A percentile compares a stretch with the other conserved stretches of the same genome.
Conservation (phyloP, 768 basidiomycete genomes). For the Rhodotorula toruloides region DNA sequence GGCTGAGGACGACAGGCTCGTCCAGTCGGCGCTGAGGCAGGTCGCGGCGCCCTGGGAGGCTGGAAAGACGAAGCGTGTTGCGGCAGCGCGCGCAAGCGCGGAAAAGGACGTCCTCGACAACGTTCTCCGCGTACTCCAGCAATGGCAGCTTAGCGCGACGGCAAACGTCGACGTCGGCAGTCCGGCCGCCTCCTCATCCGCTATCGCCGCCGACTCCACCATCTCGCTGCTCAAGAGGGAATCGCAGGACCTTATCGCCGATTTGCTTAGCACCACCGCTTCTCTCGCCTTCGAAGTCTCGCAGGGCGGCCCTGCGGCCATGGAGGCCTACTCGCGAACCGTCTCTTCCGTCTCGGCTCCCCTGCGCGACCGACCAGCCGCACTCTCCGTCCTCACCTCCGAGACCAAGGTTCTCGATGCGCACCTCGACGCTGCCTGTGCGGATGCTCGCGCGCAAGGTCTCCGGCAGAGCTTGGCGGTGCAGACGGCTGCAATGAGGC, state of each 20-base stretch:
- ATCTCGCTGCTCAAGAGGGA: constrained; percentile 2
- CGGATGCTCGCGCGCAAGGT: constrained; percentile 16
- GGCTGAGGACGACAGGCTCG: constrained; percentile 52
- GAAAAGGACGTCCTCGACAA: constrained; percentile 12
- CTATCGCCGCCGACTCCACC: constrained; percentile 4
- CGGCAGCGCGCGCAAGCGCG: constrained; percentile 6
- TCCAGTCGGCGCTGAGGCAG: constrained; percentile 7
- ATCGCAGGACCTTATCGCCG: constrained; percentile 8
- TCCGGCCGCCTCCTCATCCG: not conserved
- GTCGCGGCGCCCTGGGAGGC: constrained; percentile 21
- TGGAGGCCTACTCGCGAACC: constrained; percentile 15
- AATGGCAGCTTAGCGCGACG: constrained; percentile 26
- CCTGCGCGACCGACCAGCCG: constrained; percentile 14
- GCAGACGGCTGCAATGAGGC: constrained; percentile 19
- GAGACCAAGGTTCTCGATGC: constrained; percentile 17
- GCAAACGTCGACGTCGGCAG: not conserved
- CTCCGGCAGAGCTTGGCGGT: not conserved
- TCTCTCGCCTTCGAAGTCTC: not conserved
- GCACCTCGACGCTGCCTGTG: not conserved
- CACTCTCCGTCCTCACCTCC: constrained; percentile 16
- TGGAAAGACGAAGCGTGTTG: constrained; percentile 6
- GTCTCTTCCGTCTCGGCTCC: not conserved
- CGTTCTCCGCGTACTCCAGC: constrained; percentile 6
- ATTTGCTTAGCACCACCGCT: not conserved
- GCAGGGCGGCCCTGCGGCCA: not conserved